phyloP scores from a whole-genome alignment of 2,329 filamentous ascomycete genomes.

The Colletotrichum salicis region DNA sequence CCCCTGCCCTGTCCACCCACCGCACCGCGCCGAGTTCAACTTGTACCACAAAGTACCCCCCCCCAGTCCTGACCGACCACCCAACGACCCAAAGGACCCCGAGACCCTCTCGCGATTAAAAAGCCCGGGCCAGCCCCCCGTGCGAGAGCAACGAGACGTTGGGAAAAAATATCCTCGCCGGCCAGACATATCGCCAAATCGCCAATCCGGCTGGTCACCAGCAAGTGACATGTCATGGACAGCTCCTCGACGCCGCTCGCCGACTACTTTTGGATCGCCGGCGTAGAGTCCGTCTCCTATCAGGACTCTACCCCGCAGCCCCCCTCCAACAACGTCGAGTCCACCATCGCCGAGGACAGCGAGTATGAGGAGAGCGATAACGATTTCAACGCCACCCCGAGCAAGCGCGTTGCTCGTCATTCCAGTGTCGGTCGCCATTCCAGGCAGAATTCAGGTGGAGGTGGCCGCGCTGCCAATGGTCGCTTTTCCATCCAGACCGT shows the following conservation, averaged over 20 bases:
- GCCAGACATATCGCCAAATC: conserved; percentile 31
- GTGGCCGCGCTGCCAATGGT: conserved; percentile 66
- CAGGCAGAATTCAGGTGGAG: conserved; percentile 64
- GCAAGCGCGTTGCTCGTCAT: conserved; percentile 60
- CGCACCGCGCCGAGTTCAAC: conserved; percentile 2
- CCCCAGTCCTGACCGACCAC: conserved; percentile 30
- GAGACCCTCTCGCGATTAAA: conserved; percentile 35
- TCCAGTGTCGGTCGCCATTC: conserved; percentile 65
- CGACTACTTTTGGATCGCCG: conserved; percentile 82
- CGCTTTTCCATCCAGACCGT: conserved; percentile 65
- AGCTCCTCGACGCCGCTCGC: conserved; percentile 72
- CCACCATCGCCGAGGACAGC: conserved; percentile 71
- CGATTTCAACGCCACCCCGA: conserved; percentile 42
- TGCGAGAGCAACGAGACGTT: conserved; percentile 30
- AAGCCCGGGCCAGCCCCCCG: conserved; percentile 34
- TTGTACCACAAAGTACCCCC: conserved; percentile 24
- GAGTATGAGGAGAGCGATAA: conserved; percentile 60
- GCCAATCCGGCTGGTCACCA: conserved; percentile 33
- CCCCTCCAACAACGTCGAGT: conserved; percentile 58
- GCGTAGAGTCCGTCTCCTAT: conserved; percentile 75
- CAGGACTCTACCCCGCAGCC: conserved; percentile 59
- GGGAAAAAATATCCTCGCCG: conserved; percentile 31
- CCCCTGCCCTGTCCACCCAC: conserved; percentile 34
- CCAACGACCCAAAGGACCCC: conserved; percentile 33
- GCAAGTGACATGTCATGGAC: conserved; percentile 65